Conservation (phyloP, 257 asterid genomes). For the Jacaranda mimosifolia region DNA sequence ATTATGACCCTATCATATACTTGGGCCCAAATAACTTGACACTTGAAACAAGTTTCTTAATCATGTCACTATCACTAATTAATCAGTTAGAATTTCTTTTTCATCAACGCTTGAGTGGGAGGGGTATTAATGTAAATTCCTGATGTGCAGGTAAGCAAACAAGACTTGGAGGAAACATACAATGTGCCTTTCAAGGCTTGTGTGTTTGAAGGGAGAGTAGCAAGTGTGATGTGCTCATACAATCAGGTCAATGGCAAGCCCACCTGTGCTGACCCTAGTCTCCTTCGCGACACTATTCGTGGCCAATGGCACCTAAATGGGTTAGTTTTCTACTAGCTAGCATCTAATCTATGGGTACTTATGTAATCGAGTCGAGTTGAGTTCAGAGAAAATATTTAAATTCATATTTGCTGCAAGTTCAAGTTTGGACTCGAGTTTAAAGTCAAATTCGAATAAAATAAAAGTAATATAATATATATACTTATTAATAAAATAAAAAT, state of each 20-base stretch:
- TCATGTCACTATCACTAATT: not conserved
- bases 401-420: no score
- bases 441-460: no score
- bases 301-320: conserved; percentile 88
- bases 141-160: conserved; percentile 71
- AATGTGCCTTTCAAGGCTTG: conserved; percentile 96
- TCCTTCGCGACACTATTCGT: conserved; percentile 81
- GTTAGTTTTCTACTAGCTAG: conserved; percentile 51
- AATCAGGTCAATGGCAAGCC: conserved; percentile 94
- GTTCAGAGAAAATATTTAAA: no score
- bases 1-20: conserved; percentile 8
- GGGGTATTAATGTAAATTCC: not conserved
- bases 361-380: not conserved
- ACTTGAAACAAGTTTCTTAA: not conserved
- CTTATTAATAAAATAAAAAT: no score
- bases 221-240: conserved; percentile 97
- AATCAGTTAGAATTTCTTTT: not conserved
- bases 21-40: conserved; percentile 13
- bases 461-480: no score
- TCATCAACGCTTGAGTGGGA: not conserved
- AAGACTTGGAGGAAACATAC: conserved; percentile 90
- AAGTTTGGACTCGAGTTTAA: no score
- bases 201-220: conserved; percentile 83
- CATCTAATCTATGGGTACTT: no score
- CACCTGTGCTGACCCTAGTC: conserved; percentile 86